Base-by-base conservation (phyloP, 805 yeast genomes). In the Myxozyma melibiosi region DNA sequence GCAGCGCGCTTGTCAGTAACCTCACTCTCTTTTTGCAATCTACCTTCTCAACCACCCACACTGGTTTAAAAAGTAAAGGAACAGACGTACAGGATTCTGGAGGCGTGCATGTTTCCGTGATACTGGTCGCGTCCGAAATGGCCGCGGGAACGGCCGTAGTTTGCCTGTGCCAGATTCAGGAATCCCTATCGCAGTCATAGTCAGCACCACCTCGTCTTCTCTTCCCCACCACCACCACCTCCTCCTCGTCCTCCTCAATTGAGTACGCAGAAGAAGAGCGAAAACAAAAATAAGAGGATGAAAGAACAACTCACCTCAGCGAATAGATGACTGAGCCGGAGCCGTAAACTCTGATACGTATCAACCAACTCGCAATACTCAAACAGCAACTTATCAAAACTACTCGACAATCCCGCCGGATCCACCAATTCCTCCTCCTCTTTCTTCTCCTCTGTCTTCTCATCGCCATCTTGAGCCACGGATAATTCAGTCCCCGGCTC, bases 71-170 rank as follows among this genome's bases (percentile, higher is more conserved):
- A 7, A 27, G 4, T 4, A 31, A 8, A n/a, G 25, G 33, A 25
- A n/a, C 31, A 27, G 13, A 31, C 54, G 44, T 46, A 62, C 45
- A 66, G 45, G 11, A 45, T 58, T 45, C 51, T 43, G 1, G 67
- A 64, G 1, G 76, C 73, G 43, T 66, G 46, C 28, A 72, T 67
- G 13, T 64, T 58, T 14, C 67, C 66, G 61, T 81, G 84, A 65
- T 75, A 77, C 30, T 71, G 67, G 34, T 75, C 78, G 25, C 65
- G 54, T 1, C 83, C 82, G 56, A 65, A 81, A 5, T 66, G 64
- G n/a, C 61, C 35, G 4, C 65, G 54, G 11, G 53, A 18, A 8
- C 51, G 18, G 25, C 57, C 58, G 37, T 49, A 58, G 22, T 59
- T 59, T 20, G 63, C 63, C 39, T 59, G 55, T 13, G 63, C 63